phyloP scores from a whole-genome alignment of 306 rosid genomes.

The Rosa persica region DNA sequence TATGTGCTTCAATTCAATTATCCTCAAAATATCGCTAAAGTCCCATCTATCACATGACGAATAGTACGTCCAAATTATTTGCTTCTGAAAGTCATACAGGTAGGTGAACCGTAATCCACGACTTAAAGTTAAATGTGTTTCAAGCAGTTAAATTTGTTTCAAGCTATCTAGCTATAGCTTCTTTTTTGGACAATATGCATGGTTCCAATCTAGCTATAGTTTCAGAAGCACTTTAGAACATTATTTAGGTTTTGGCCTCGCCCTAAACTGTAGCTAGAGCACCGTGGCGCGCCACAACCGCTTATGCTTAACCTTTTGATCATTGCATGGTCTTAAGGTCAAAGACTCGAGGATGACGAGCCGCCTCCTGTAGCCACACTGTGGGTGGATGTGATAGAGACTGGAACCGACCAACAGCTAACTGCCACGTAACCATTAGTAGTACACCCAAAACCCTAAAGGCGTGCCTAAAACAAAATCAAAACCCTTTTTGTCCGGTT shows the following conservation, averaged over 20 bases:
- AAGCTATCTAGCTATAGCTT: neutral
- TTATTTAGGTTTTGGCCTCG: neutral
- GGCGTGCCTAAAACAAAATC: neutral
- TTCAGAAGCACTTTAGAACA: neutral
- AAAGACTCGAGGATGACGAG: neutral
- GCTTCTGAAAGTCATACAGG: neutral
- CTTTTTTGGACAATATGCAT: neutral
- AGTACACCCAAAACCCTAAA: neutral
- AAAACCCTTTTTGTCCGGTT: neutral
- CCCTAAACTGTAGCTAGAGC: neutral
- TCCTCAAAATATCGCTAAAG: neutral
- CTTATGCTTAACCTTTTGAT: neutral
- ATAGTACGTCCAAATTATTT: neutral
- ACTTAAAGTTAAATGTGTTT: neutral
- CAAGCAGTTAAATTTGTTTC: neutral
- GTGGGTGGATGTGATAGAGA: constrained; percentile 16
- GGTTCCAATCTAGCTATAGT: neutral
- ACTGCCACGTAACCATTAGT: constrained; percentile 9
- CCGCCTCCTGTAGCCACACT: constrained; percentile 13
- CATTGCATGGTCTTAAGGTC: neutral
- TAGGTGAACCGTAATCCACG: constrained; percentile 14
- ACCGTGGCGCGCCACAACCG: constrained; percentile 17
- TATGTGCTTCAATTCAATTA: neutral
- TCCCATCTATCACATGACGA: neutral
- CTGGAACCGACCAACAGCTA: neutral